A percentile compares a stretch with the other conserved stretches of the same genome.
Conservation (phyloP, 805 yeast genomes). For the Isabelozyma heimii region DNA sequence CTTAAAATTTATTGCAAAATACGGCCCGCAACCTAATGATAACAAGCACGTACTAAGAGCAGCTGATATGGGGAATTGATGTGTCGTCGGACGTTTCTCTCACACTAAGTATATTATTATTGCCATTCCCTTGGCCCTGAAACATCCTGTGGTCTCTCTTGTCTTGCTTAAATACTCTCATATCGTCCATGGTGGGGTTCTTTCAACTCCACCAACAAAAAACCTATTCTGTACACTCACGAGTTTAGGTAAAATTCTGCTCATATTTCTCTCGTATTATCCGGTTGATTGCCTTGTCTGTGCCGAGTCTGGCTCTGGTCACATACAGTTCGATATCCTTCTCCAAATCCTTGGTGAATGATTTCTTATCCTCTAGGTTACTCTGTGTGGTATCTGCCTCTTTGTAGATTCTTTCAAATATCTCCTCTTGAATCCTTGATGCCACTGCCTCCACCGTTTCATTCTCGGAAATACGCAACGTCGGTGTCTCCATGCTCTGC, state of each 20-base stretch:
- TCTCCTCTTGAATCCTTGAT: constrained; percentile 17
- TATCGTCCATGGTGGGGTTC: too few species aligned
- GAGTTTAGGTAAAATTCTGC: not conserved
- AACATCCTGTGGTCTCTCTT: too few species aligned
- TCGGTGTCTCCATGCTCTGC: constrained; percentile 1
- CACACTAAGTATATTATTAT: too few species aligned
- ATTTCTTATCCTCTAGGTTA: not conserved
- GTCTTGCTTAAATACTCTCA: too few species aligned
- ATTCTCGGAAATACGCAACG: constrained; percentile 7
- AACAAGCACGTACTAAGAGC: too few species aligned
- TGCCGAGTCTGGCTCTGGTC: constrained; percentile 22
- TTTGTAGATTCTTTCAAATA: constrained; percentile 6
- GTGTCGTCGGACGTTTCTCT: too few species aligned
- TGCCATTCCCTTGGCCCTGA: too few species aligned
- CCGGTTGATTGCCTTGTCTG: constrained; percentile 22
- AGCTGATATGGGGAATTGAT: too few species aligned
- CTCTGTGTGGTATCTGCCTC: constrained; percentile 4
- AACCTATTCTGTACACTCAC: too few species aligned
- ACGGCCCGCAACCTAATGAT: too few species aligned
- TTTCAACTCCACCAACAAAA: too few species aligned
- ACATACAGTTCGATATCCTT: constrained; percentile 22
- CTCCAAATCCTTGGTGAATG: constrained; percentile 30
- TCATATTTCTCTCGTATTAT: constrained; percentile 24
- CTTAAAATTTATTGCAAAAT: too few species aligned
- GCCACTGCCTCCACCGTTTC: constrained; percentile 29